Percentiles rank a stretch among this genome's conserved stretches.
phyloP scores from a whole-genome alignment of 306 rosid genomes.

The Nissolia schottii region DNA sequence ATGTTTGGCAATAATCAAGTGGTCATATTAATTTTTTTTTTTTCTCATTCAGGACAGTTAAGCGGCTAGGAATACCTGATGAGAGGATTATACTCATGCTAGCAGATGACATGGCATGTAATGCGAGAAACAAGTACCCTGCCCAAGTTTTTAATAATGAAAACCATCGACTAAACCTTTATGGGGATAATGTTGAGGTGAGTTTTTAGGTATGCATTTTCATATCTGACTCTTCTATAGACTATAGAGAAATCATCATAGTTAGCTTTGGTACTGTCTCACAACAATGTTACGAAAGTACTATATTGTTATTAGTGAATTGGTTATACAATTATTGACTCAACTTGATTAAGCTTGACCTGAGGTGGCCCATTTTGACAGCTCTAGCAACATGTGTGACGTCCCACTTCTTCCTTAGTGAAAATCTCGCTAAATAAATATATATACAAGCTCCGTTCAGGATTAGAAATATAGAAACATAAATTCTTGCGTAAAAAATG shows the following conservation, averaged over 20 bases:
- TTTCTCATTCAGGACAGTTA: conserved; percentile 75
- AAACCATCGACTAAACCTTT: conserved; percentile 86
- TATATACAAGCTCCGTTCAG: too few relatives aligned
- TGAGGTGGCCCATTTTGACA: too few relatives aligned
- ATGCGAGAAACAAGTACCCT: conserved; percentile 92
- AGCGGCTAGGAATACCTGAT: conserved; percentile 95
- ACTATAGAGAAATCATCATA: neutral
- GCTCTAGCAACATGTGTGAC: too few relatives aligned
- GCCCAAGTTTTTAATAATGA: conserved; percentile 96
- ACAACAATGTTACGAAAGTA: neutral
- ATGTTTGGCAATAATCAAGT: neutral
- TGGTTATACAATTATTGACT: neutral
- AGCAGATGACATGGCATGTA: conserved; percentile 98
- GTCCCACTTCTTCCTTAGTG: too few relatives aligned
- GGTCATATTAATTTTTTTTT: conserved; percentile 1
- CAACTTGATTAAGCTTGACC: too few relatives aligned
- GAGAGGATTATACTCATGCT: conserved; percentile 97
- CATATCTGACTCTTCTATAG: neutral
- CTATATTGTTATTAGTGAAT: neutral
- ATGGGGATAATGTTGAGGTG: conserved; percentile 98
- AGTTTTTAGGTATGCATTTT: conserved; percentile 18
- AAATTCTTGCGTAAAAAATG: too few relatives aligned
- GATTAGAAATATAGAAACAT: too few relatives aligned
- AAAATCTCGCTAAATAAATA: too few relatives aligned
- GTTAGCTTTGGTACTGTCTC: conserved; percentile 3